Conservation (phyloP, 176 grass and related monocot species). For the Juncus effusus region DNA sequence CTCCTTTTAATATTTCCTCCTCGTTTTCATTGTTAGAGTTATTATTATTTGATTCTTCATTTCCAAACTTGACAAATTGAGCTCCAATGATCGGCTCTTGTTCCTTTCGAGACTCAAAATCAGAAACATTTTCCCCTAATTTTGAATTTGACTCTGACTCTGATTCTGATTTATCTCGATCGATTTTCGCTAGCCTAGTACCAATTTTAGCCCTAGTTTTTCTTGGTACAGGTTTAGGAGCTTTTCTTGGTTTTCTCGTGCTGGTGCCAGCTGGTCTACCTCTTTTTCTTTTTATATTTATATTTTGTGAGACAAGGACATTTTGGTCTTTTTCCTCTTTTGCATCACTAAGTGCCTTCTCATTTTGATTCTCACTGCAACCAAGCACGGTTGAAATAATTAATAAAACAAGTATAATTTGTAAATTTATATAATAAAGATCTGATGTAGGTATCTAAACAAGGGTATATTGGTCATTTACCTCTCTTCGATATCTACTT, state of each 20-base stretch:
- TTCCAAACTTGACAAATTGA: slow-evolving; percentile 34
- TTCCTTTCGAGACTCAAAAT: slow-evolving; percentile 1
- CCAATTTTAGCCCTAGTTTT: slow-evolving; percentile 55
- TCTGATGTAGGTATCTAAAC: slow-evolving; percentile 25
- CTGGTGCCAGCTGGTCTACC: slow-evolving; percentile 17
- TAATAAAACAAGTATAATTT: neutral
- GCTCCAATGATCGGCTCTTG: slow-evolving; percentile 27
- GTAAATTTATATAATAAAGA: slow-evolving; percentile 11
- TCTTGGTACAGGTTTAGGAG: slow-evolving; percentile 37
- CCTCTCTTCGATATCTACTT: slow-evolving; percentile 61
- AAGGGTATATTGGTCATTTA: slow-evolving; percentile 24
- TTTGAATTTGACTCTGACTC: slow-evolving; percentile 25
- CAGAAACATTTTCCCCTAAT: slow-evolving; percentile 30
- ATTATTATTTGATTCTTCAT: slow-evolving; percentile 28
- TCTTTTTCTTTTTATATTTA: slow-evolving; percentile 60
- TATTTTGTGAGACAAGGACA: slow-evolving; percentile 24
- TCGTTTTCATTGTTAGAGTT: slow-evolving; percentile 15
- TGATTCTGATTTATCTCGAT: slow-evolving; percentile 42
- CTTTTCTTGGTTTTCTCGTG: slow-evolving; percentile 40
- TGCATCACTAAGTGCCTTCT: slow-evolving; percentile 28
- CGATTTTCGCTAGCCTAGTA: slow-evolving; percentile 43
- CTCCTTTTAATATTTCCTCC: slow-evolving; percentile 14
- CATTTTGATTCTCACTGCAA: slow-evolving; percentile 42
- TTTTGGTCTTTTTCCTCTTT: slow-evolving; percentile 23
- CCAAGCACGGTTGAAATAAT: slow-evolving; percentile 10